phyloP scores from a whole-genome alignment of 106 monocot species.

The Hemerocallis citrina region DNA sequence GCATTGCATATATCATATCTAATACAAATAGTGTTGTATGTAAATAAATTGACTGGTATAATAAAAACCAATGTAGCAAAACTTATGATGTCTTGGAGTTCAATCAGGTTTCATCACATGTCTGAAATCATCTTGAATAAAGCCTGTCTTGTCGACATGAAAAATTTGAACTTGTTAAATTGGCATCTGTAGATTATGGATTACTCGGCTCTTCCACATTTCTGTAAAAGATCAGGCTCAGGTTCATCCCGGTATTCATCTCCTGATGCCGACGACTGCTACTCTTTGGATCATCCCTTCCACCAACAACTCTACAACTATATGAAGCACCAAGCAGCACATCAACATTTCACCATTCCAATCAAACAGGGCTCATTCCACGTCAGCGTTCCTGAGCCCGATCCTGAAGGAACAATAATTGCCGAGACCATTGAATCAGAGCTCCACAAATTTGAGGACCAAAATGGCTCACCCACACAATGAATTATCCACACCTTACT shows the following conservation, averaged over 20 bases:
- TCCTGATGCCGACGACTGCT: constrained; percentile 32
- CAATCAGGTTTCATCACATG: no score
- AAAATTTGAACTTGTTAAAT: no score
- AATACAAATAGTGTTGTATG: no score
- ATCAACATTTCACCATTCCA: constrained; percentile 4
- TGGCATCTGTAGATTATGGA: constrained; percentile 63
- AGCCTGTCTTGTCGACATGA: no score
- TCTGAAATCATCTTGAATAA: no score
- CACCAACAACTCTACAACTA: constrained; percentile 76
- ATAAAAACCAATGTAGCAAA: no score
- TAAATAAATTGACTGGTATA: no score
- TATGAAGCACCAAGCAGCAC: constrained; percentile 36
- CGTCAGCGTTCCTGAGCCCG: constrained; percentile 61
- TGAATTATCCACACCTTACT: constrained; percentile 11
- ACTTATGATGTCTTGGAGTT: no score
- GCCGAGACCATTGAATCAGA: constrained; percentile 55
- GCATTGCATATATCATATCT: no score
- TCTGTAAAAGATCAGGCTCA: constrained; percentile 74
- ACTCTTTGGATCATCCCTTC: constrained; percentile 69
- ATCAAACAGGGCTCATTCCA: constrained; percentile 72
- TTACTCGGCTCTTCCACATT: constrained; percentile 70
- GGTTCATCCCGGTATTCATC: constrained; percentile 43
- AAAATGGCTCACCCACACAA: constrained; percentile 24
- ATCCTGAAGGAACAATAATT: constrained; percentile 35
- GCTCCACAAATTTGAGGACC: constrained; percentile 46